Evolutionary conservation across 371 early-diverging fungal species (phyloP), one percentile per base, ranked within the genome.

Genomic region (Lichtheimia ramosa): DNA sequence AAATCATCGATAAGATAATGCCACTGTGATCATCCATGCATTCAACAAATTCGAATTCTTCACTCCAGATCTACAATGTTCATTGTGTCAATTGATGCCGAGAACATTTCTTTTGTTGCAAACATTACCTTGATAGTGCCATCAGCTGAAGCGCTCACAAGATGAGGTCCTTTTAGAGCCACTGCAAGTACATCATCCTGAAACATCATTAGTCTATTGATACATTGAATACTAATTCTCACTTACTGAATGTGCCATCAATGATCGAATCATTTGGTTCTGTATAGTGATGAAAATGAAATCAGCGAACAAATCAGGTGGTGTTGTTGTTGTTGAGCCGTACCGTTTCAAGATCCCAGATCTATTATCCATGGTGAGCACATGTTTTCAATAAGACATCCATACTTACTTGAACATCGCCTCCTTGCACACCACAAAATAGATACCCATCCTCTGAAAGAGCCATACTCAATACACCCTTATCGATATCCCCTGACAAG

Each of bases 271-370:
- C 58, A 85, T 64, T 71, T 91, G 92, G 61, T 74, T 62, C 78
- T 78, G 46, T 46, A 64, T 12, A n/a, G n/a, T n/a, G 27, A 15
- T 23, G 43, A 56, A 10, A 51, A 23, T 3, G 7, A 63, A 28
- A 46, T 51, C 39, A 51, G 39, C n/a, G 18, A 46, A 46, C n/a
- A 46, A 16, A 46, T 46, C 46, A 5, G 2, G 15, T 21, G 16
- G n/a, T 46, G n/a, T 5, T 7, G 15, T 0, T 5, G 10, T 18
- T 0, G 18, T 7, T 2, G 16, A 5, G 16, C 6, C 7, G 55
- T 69, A 82, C 82, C 2, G 91, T 92, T 69, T 92, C 93, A 16
- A 92, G 69, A 64, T 92, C 93, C 84, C 89, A 92, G 42, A 92
- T 55, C 56, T 62, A 18, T 15, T 5, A n/a, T 54, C 23, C 23